Base-by-base conservation (phyloP, 2,329 filamentous ascomycete genomes). In the Ascomycota sp. region DNA sequence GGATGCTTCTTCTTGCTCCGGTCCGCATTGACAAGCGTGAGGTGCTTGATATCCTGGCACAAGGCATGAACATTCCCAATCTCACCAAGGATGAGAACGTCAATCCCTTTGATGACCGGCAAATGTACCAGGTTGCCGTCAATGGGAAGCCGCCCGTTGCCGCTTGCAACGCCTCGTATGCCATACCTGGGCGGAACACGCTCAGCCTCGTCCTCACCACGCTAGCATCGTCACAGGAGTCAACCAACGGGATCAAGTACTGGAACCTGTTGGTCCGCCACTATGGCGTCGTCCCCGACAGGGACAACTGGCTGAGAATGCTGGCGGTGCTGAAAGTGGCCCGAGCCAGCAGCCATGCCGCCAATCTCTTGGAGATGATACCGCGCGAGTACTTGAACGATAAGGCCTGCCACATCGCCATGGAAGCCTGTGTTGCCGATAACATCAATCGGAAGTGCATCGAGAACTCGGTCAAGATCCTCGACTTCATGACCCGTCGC, bases 11-110 rank as follows among this genome's bases (percentile, higher is more conserved):
- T 16, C 56, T 75, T 33, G 72, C 77, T 11, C 57, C 63, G 9
- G 58, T 66, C 12, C 42, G 39, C 9, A 53, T 61, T 33, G 74
- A 89, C 43, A 73, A 66, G 51, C 69, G 76, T 39, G 70, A 81
- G 43, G 60, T 92, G 2, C 63, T 92, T 16, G 68, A 68, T 29
- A 59, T 93, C 13, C 54, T 91, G n/a, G 66, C 82, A 42, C 75
- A 92, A 53, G 79, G 82, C 1, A 84, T 86, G 71, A 66, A 70
- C 32, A 66, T 92, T 30, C 69, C 75, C 27, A 67, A 70, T 34
- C 47, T 58, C 41, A 60, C 51, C 43, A 61, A 42, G 45, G 52
- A 41, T 24, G 35, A 39, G 6, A 40, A 36, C 16, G 31, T 33
- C n/a, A 40, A 47, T 28, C 32, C 38, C 7, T 37, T 41, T 10